phyloP scores from a whole-genome alignment of 768 basidiomycete species.

The Suillus hirtellus region DNA sequence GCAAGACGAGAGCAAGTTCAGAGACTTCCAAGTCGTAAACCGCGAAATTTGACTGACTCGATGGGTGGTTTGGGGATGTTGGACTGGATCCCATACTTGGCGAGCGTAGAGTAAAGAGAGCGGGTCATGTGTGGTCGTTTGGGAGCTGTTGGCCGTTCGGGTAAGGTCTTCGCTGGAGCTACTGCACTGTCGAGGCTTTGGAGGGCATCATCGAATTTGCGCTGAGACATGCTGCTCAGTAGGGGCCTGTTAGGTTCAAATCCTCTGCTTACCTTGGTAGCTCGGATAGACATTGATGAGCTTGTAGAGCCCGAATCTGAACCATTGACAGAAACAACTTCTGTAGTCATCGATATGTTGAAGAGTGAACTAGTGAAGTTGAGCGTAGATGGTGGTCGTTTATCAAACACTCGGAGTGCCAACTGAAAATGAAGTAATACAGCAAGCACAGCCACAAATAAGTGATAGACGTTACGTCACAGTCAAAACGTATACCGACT shows the following conservation, averaged over 20 bases:
- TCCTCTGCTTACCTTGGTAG: slow-evolving; percentile 44
- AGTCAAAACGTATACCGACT: too few relatives aligned
- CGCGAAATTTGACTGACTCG: slow-evolving; percentile 23
- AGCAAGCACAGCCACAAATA: slow-evolving; percentile 3
- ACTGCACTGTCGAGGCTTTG: slow-evolving; percentile 69
- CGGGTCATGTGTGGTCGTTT: slow-evolving; percentile 55
- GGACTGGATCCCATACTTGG: slow-evolving; percentile 71
- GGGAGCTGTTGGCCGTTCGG: slow-evolving; percentile 41
- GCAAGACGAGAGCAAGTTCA: slow-evolving; percentile 8
- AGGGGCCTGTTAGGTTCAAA: neutral
- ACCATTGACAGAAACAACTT: neutral
- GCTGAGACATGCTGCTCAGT: slow-evolving; percentile 38
- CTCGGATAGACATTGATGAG: slow-evolving; percentile 25
- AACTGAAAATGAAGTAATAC: neutral
- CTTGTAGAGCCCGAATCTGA: slow-evolving; percentile 20
- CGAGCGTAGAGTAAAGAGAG: slow-evolving; percentile 74
- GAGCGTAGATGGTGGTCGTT: neutral
- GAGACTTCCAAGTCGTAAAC: slow-evolving; percentile 1
- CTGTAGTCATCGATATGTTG: neutral
- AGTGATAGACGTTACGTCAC: too few relatives aligned
- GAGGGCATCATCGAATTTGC: slow-evolving; percentile 83
- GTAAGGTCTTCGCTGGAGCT: slow-evolving; percentile 31
- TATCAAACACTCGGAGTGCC: neutral
- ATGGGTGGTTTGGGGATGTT: slow-evolving; percentile 42
- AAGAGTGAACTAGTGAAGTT: neutral